Percentiles rank a stretch among this genome's conserved stretches.
Conservation (phyloP, 345 rosid species). For the Nasturtium officinale region DNA sequence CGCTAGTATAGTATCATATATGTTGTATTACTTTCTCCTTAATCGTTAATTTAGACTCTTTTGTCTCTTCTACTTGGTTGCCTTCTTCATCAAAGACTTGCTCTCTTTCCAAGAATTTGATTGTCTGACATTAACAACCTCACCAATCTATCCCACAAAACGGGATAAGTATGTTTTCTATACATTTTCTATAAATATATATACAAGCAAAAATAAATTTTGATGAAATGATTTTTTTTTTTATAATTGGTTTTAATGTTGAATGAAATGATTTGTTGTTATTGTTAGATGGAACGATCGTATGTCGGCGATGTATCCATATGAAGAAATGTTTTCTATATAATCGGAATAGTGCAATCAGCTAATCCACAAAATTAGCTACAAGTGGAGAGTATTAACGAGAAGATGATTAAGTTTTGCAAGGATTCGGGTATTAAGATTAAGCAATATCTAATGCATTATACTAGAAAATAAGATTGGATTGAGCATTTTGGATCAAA, state of each 20-base stretch:
- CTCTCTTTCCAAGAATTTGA: neutral
- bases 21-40: no score
- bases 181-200: neutral
- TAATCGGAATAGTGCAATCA: conserved; percentile 72
- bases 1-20: no score
- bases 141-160: conserved; percentile 62
- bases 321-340: conserved; percentile 74
- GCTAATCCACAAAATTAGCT: conserved; percentile 51
- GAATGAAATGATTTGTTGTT: neutral
- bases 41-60: no score
- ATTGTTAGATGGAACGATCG: conserved; percentile 76
- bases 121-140: no score
- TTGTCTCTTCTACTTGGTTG: no score
- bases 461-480: conserved; percentile 61
- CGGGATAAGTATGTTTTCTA: conserved; percentile 54
- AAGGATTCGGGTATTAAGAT: conserved; percentile 52
- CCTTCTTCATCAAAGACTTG: neutral
- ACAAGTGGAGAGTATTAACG: conserved; percentile 53
- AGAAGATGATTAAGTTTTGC: conserved; percentile 58
- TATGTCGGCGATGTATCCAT: conserved; percentile 73
- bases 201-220: neutral
- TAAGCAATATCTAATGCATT: conserved; percentile 73
- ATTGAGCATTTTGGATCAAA: conserved; percentile 71
- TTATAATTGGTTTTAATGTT: no score
- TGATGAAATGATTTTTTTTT: neutral